Base-by-base conservation (phyloP, 192 early-diverging fungal species). In the Coemansia sp. region DNA sequence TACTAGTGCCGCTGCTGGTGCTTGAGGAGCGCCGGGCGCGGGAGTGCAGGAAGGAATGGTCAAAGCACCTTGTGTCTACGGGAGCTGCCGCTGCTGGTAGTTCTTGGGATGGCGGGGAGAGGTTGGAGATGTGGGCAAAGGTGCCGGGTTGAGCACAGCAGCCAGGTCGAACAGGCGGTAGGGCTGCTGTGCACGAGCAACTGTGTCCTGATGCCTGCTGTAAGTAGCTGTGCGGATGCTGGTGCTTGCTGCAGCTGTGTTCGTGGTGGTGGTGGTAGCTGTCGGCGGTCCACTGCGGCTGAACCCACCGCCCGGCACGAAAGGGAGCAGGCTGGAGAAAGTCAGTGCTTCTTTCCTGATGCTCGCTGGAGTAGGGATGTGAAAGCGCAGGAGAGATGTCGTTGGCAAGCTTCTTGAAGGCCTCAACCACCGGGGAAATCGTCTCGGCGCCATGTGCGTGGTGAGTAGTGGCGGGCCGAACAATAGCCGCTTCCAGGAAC, bases 161-260 rank as follows among this genome's bases (percentile, higher is more conserved):
- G 62, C 69, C 61, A 72, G 46, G 67, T 72, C 72, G 78, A 68
- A 80, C 63, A 57, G 72, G 73, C 73, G 78, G 69, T n/a, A 75
- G 22, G 21, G 51, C 39, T 18, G 62, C 42, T 52, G 67, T 48
- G 32, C 61, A 47, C 13, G 19, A 55, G 65, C 39, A 55, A 21
- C n/a, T 9, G 57, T 10, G 12, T 36, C 52, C 52, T 26, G 26
- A 3, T 3, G 26, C 26, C 26, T 26, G 26, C 26, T 26, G 26
- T 9, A 22, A 26, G 51, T 22, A 26, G 51, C 21, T 54, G 51
- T 54, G 51, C 1, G 1, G 19, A 22, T 22, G 59, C 22, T 40
- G 59, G 47, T 6, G 46, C n/a, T 18, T 8, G 57, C 15, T 39
- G 57, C 7, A 40, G 16, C 41, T 19, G 36, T 68, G 43, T 18